Percentiles rank a stretch among this genome's conserved stretches.
Conservation (phyloP, 1,284 basidiomycete species). For the Gymnopus androsaceus region DNA sequence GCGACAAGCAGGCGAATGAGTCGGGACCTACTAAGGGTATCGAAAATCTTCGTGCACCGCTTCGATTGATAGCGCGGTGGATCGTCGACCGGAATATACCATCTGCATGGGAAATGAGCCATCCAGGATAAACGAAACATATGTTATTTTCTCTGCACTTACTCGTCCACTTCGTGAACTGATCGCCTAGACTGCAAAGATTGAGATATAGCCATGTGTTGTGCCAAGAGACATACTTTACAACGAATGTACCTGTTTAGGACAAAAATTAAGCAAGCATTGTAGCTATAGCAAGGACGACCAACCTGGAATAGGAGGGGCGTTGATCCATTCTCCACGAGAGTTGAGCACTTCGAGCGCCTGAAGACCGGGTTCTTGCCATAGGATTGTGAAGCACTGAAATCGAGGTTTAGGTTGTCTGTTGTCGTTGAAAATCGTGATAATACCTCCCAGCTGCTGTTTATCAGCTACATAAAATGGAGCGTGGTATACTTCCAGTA, state of each 20-base stretch:
- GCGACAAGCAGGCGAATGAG: too few relatives aligned
- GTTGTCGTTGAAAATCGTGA: too few relatives aligned
- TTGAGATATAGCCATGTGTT: background rate
- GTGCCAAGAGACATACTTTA: conserved; percentile 65
- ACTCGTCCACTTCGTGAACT: conserved; percentile 80
- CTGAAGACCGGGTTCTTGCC: conserved; percentile 62
- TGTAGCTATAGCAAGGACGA: background rate
- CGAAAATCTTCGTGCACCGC: conserved; percentile 62
- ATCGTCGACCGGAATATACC: conserved; percentile 78
- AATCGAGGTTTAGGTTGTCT: background rate
- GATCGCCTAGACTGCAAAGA: conserved; percentile 64
- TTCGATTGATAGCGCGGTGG: conserved; percentile 73
- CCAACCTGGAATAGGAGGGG: conserved; percentile 55
- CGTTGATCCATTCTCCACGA: conserved; percentile 64
- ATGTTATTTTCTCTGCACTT: conserved; percentile 24
- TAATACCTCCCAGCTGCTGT: conserved; percentile 55
- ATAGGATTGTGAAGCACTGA: conserved; percentile 76
- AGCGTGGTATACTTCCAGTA: conserved; percentile 6
- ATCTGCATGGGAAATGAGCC: conserved; percentile 41
- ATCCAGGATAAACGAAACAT: background rate
- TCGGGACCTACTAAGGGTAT: too few relatives aligned
- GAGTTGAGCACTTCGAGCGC: conserved; percentile 73
- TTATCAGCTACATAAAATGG: background rate
- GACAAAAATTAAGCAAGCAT: conserved; percentile 23
- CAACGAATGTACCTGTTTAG: conserved; percentile 45